Percentiles rank a stretch among this genome's conserved stretches.
Conservation (phyloP, 768 basidiomycete species). For the Psilocybe azurescens region DNA sequence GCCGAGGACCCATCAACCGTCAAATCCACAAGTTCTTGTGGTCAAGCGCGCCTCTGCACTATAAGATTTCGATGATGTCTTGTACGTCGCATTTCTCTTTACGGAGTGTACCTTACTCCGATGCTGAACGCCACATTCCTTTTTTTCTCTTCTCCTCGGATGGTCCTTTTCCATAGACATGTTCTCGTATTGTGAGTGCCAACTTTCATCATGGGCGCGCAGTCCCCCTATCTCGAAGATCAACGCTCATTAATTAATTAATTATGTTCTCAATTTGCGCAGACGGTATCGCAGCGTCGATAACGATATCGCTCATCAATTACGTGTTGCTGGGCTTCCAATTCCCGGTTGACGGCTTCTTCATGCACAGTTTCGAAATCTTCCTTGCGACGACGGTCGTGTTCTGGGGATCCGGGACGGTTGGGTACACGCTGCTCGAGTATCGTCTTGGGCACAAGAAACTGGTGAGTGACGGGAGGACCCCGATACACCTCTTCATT, state of each 20-base stretch:
- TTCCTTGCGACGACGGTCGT: slow-evolving; percentile 81
- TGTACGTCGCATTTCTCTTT: slow-evolving; percentile 42
- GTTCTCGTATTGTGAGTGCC: slow-evolving; percentile 55
- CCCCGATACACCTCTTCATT: slow-evolving; percentile 15
- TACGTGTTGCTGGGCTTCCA: slow-evolving; percentile 77
- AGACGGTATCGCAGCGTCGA: slow-evolving; percentile 69
- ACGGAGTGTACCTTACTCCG: not conserved
- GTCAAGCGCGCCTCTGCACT: slow-evolving; percentile 77
- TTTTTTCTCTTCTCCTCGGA: not conserved
- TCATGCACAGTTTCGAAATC: slow-evolving; percentile 82
- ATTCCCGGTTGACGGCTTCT: slow-evolving; percentile 76
- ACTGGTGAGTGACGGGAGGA: slow-evolving; percentile 37
- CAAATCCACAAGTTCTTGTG: slow-evolving; percentile 81
- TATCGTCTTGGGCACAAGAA: slow-evolving; percentile 69
- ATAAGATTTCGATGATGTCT: slow-evolving; percentile 81
- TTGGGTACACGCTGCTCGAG: slow-evolving; percentile 75
- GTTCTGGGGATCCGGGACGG: slow-evolving; percentile 75
- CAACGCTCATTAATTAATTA: not conserved
- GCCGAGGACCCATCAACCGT: slow-evolving; percentile 75
- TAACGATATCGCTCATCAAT: slow-evolving; percentile 73
- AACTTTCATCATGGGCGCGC: not conserved
- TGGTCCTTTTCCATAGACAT: slow-evolving; percentile 39
- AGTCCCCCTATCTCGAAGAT: not conserved
- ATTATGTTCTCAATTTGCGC: not conserved
- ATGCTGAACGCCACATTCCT: not conserved